Percentiles rank a stretch among this genome's conserved stretches.
Evolutionary conservation across 805 yeast genomes (phyloP).

Genomic region (Yamadazyma tumulicola): DNA sequence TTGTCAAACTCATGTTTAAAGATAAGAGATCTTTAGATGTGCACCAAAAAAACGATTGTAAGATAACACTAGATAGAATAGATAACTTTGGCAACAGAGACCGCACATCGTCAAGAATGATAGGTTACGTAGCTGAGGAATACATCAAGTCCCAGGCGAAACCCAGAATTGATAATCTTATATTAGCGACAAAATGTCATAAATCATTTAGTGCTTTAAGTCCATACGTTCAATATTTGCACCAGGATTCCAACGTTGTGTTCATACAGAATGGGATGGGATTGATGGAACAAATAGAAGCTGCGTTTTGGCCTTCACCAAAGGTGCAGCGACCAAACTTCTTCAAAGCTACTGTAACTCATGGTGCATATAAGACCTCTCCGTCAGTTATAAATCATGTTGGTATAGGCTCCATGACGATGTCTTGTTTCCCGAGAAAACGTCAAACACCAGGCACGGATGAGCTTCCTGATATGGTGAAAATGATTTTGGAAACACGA

Average conservation of each 20-base stretch:
- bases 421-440: slow-evolving; percentile 52
- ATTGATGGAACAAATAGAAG: slow-evolving; percentile 48
- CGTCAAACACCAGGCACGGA: slow-evolving; percentile 12
- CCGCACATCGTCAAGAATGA: not conserved
- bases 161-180: slow-evolving; percentile 37
- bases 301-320: slow-evolving; percentile 48
- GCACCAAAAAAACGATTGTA: not conserved
- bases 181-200: slow-evolving; percentile 78
- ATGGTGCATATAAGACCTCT: slow-evolving; percentile 64
- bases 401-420: slow-evolving; percentile 62
- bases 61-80: slow-evolving; percentile 10
- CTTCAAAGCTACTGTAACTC: slow-evolving; percentile 75
- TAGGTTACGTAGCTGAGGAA: not conserved
- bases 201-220: slow-evolving; percentile 63
- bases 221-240: slow-evolving; percentile 50
- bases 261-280: slow-evolving; percentile 90
- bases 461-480: slow-evolving; percentile 3
- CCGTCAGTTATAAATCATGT: slow-evolving; percentile 49
- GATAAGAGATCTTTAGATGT: not conserved
- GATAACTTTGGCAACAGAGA: not conserved
- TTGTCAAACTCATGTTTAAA: slow-evolving; percentile 4
- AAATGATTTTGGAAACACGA: slow-evolving; percentile 1
- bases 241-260: slow-evolving; percentile 51
- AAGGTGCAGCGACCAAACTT: slow-evolving; percentile 49
- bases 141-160: not conserved